phyloP scores from a whole-genome alignment of 441 rosid genomes.

The Pelargonium citronellum region DNA sequence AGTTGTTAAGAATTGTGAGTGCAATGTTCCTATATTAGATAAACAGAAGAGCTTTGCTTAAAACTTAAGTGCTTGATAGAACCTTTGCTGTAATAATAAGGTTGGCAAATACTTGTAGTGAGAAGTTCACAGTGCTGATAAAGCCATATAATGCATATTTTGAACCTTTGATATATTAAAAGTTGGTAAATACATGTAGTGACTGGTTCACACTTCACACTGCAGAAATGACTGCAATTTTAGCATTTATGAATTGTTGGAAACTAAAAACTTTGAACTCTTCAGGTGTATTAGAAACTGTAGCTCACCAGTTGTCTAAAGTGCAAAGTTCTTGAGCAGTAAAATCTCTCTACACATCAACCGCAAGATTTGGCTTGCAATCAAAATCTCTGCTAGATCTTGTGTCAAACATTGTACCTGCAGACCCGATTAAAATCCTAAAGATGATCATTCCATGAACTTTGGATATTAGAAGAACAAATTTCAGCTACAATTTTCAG shows the following conservation, averaged over 20 bases:
- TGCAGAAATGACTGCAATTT: not conserved
- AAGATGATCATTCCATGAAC: not conserved
- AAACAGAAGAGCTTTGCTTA: no score
- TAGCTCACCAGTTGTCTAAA: no score
- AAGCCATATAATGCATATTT: not conserved
- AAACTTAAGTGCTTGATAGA: no score
- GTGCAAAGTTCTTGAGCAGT: not conserved
- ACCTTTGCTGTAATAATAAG: no score
- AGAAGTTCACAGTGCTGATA: no score
- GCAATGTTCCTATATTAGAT: not conserved
- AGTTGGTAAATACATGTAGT: not conserved
- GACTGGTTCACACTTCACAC: not conserved
- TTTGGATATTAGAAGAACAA: not conserved
- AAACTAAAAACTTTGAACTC: not conserved
- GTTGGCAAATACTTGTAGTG: no score
- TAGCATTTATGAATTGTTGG: not conserved
- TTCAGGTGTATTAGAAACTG: no score
- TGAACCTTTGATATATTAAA: not conserved
- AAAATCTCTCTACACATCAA: not conserved
- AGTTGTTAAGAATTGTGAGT: not conserved
- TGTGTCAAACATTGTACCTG: not conserved
- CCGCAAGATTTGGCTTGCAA: not conserved
- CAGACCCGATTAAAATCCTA: not conserved
- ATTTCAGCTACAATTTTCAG: not conserved
- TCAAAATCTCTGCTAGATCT: not conserved